phyloP scores from a whole-genome alignment of 2,329 filamentous ascomycete genomes.

The Endocalyx cinctus region DNA sequence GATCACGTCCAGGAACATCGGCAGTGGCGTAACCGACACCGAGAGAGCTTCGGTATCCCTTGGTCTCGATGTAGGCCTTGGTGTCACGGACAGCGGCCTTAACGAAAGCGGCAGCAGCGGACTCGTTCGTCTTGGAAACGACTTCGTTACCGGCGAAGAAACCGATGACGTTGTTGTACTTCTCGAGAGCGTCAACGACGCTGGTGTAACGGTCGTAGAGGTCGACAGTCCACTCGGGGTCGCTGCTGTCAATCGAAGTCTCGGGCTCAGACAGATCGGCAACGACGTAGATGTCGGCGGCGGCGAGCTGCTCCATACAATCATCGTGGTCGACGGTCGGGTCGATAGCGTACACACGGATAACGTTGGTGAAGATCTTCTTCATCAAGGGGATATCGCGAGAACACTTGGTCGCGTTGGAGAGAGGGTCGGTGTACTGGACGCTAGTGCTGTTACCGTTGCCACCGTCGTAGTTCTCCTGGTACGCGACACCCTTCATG shows the following conservation, averaged over 20 bases:
- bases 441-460: constrained; percentile 33
- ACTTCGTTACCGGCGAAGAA: constrained; percentile 99
- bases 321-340: constrained; percentile 69
- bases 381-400: constrained; percentile 81
- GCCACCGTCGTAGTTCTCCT: constrained; percentile 67
- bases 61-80: constrained; percentile 85
- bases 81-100: constrained; percentile 96
- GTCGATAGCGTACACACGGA: constrained; percentile 93
- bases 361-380: constrained; percentile 80
- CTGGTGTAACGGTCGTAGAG: constrained; percentile 77
- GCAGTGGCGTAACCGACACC: constrained; percentile 96
- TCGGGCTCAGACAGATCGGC: constrained; percentile 81
- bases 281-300: constrained; percentile 91
- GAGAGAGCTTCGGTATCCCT: constrained; percentile 66
- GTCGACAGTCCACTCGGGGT: constrained; percentile 71
- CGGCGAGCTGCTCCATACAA: constrained; percentile 80
- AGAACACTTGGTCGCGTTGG: constrained; percentile 65
- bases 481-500: constrained; percentile 93
- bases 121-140: constrained; percentile 84
- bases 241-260: constrained; percentile 78
- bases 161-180: constrained; percentile 88
- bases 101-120: constrained; percentile 84
- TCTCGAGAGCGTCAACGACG: constrained; percentile 75
- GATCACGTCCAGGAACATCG: constrained; percentile 73
- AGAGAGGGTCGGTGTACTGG: constrained; percentile 76